Conservation (phyloP, 1,139 yeast genomes). For the Ogataea hybrid region DNA sequence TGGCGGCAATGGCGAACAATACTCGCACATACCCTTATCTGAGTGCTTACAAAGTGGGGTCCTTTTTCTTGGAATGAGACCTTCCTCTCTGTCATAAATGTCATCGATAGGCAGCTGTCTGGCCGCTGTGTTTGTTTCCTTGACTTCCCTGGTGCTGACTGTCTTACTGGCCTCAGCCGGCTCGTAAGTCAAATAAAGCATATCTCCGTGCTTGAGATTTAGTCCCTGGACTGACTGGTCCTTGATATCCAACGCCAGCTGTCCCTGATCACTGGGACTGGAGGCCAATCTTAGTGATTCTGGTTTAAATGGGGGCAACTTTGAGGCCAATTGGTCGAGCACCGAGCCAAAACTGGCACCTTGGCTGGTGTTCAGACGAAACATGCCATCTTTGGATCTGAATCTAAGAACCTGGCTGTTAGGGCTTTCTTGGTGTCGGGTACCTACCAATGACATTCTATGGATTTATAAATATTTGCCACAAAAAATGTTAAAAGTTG, state of each 20-base stretch:
- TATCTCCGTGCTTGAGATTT: constrained; percentile 70
- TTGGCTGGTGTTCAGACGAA: constrained; percentile 57
- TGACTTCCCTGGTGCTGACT: constrained; percentile 14
- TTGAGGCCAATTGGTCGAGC: constrained; percentile 32
- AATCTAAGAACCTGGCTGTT: constrained; percentile 60
- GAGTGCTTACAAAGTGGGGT: constrained; percentile 81
- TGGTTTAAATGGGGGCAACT: constrained; percentile 34
- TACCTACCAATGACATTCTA: constrained; percentile 10
- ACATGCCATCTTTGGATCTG: constrained; percentile 81
- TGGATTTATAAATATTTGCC: constrained; percentile 2
- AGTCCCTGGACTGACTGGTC: constrained; percentile 43
- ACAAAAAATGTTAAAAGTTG: neutral
- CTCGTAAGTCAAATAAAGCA: constrained; percentile 60
- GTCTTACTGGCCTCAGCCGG: constrained; percentile 13
- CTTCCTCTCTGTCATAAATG: constrained; percentile 63
- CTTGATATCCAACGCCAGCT: constrained; percentile 41
- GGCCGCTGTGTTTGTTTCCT: constrained; percentile 10
- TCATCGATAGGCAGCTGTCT: constrained; percentile 61
- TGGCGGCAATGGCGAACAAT: constrained; percentile 94
- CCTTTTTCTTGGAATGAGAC: constrained; percentile 65
- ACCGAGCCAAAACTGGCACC: constrained; percentile 48
- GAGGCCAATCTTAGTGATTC: constrained; percentile 41
- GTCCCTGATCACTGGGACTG: constrained; percentile 51
- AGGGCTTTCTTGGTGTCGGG: neutral
- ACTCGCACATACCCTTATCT: constrained; percentile 96